Base-by-base conservation (phyloP, 139 green algal species). In the Auxenochlorella pyrenoidosa region DNA sequence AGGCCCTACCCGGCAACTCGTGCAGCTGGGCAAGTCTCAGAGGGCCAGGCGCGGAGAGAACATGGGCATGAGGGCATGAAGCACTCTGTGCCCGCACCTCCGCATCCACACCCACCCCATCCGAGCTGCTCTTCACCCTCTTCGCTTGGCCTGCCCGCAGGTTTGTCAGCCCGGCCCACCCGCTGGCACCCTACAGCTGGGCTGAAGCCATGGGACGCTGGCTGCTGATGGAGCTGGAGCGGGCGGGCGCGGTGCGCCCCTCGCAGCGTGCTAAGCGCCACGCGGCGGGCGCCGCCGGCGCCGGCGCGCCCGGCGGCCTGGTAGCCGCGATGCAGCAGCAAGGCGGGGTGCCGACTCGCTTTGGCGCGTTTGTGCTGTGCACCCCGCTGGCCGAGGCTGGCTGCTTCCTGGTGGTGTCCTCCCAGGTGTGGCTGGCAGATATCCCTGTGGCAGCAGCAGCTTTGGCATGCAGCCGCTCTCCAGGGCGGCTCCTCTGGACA, bases 171-270 rank as follows among this genome's bases (percentile, higher is more conserved):
- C 8, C 78, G 12, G 70, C 66, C 19, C 51, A 72, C 28, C 77
- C 91, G n/a, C 91, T 94, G 58, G 36, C 75, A 3, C 65, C 79
- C 41, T 94, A 94, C 77, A 79, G 82, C 77, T 91, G 84, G 43
- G 36, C 58, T 24, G 82, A 92, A 77, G 91, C 92, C 15, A 89
- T 93, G 72, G 91, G 91, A 1, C 66, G 91, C 47, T 89, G 71
- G 58, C 76, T 94, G 87, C 78, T 94, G 58, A 24, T n/a, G 1
- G 86, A 88, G 60, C 34, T 94, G 51, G 77, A 87, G n/a, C 71
- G 71, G 1, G 26, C 38, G 21, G 71, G 79, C 79, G n/a, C 59
- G 79, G 79, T 22, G 24, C 79, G 51, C 79, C 22, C 15, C 40
- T 19, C 38, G 22, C 54, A 19, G 71, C 71, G 38, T 19, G 34